phyloP scores from a whole-genome alignment of 768 basidiomycete species.

The Pleurotus tuber-regium region DNA sequence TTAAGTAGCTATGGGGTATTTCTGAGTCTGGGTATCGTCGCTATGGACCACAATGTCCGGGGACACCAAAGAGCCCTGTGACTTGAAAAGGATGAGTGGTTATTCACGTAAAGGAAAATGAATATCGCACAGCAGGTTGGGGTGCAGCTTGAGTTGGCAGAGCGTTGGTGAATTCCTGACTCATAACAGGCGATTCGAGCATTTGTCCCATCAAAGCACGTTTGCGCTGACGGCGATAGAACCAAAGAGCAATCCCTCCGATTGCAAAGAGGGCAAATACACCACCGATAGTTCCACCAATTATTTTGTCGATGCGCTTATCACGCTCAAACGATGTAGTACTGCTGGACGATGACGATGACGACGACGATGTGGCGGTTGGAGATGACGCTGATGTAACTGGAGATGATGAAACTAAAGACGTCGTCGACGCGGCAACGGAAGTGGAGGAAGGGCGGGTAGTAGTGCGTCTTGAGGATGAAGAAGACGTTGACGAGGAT shows the following conservation, averaged over 20 bases:
- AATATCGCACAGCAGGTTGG: no score
- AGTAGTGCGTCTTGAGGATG: not conserved
- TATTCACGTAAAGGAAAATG: no score
- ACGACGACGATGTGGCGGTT: not conserved
- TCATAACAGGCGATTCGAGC: conserved; percentile 2
- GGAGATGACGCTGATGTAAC: conserved; percentile 5
- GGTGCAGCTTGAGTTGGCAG: no score
- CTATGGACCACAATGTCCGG: conserved; percentile 4
- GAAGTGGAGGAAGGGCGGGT: not conserved
- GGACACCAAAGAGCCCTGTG: no score
- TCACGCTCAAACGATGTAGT: not conserved
- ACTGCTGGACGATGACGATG: not conserved
- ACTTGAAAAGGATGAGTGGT: no score
- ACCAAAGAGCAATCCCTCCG: not conserved
- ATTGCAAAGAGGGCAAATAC: conserved; percentile 3
- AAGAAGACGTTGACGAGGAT: not conserved
- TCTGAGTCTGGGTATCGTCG: not conserved
- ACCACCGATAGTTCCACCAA: conserved; percentile 6
- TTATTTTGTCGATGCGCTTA: conserved; percentile 8
- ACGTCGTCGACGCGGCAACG: not conserved
- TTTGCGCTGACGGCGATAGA: not conserved
- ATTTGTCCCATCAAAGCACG: not conserved
- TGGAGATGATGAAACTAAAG: not conserved
- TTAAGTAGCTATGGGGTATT: not conserved
- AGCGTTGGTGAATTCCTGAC: no score